phyloP scores from a whole-genome alignment of 176 grass and related monocot species.

The Avena sativa region DNA sequence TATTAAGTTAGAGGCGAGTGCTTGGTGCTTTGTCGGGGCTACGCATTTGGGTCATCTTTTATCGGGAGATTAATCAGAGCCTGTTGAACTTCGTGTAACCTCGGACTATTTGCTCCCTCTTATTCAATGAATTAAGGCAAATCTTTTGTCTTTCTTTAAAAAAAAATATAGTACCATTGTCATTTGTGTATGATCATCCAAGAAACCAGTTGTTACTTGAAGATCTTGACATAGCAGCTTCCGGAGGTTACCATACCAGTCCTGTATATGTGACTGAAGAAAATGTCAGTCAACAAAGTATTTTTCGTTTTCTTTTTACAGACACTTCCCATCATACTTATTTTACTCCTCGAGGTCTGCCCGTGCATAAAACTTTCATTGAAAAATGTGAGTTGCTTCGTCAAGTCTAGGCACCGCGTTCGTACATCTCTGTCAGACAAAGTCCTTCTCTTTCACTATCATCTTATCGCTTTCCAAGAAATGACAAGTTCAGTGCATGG shows the following conservation, averaged over 20 bases:
- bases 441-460: not conserved
- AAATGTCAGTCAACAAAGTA: conserved; percentile 3
- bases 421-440: not conserved
- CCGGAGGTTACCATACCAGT: not conserved
- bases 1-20: too few relatives aligned
- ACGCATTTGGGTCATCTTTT: too few relatives aligned
- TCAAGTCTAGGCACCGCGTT: not conserved
- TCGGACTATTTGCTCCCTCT: too few relatives aligned
- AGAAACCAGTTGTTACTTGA: not conserved
- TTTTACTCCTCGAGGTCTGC: not conserved
- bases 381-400: not conserved
- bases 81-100: too few relatives aligned
- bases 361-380: not conserved
- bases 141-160: too few relatives aligned
- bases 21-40: too few relatives aligned
- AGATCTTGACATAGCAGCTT: not conserved
- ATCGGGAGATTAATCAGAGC: too few relatives aligned
- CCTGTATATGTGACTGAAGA: not conserved
- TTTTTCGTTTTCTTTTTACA: not conserved
- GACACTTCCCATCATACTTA: not conserved
- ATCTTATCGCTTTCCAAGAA: conserved; percentile 17
- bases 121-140: too few relatives aligned
- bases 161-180: not conserved
- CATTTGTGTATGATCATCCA: not conserved
- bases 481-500: conserved; percentile 13